Evolutionary conservation across 2,329 filamentous ascomycete genomes (phyloP), one percentile per base, ranked within the genome.

Genomic region (Trichoderma sp.): DNA sequence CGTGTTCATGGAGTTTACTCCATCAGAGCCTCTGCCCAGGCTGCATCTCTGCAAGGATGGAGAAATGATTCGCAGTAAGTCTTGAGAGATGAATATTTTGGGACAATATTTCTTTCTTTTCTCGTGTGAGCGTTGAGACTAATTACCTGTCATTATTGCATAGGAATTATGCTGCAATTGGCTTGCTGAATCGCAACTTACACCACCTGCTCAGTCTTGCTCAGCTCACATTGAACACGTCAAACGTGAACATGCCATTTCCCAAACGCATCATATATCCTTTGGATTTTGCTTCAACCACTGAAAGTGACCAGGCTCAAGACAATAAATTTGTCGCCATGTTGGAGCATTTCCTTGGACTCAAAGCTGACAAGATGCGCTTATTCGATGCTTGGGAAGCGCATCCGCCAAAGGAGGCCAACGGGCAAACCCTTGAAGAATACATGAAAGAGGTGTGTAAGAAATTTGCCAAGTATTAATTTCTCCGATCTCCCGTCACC

Each of bases 1-100:
- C 72, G 78, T 0, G 74, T 77, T 5, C 73, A 77, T 4, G 80
- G 81, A 0, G 36, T 81, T 5, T 82, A 79, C 55, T 76, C 81
- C 1, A 72, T 82, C 1, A 75, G 76, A 1, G 72, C 73, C 4
- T 75, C 79, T 11, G 20, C 65, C 1, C 71, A 64, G 4, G 65
- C 43, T 5, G n/a, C 73, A 15, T 65, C 78, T 0, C 43, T 73
- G 3, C 65, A 72, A 6, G 75, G 73, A 6, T 63, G 75, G 3
- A 57, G 62, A 3, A 67, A 65, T 11, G 71, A 72, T 23, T 78
- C 77, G 3, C 70, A 68, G 79, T 77, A 74, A 73, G 76, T 57
- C 12, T 12, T 8, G 28, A 2, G 26, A 1, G 2, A 3, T 7
- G 11, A 30, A 23, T 57, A 15, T 67, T 50, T 20, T 50, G 17